Evolutionary conservation across 2,329 filamentous ascomycete species (phyloP).

Genomic region (Hysterium pulicare): DNA sequence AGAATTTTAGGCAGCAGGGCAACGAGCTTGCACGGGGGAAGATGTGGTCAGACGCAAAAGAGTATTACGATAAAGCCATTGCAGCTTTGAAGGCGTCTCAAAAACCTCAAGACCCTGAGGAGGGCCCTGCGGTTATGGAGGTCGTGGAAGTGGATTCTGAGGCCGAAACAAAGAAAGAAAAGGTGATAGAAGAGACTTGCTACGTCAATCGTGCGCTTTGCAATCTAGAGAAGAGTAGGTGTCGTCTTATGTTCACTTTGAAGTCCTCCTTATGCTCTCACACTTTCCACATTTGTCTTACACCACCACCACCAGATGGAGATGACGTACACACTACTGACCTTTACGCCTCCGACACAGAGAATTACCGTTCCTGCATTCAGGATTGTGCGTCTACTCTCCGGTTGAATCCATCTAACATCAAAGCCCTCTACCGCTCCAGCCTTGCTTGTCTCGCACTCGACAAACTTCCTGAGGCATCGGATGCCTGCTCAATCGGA

Average conservation of each 20-base stretch:
- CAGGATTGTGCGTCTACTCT: constrained; percentile 79
- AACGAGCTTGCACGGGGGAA: constrained; percentile 80
- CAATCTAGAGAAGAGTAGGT: constrained; percentile 73
- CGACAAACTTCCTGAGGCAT: constrained; percentile 74
- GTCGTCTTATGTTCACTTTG: not conserved
- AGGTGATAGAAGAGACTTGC: constrained; percentile 67
- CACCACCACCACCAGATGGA: constrained; percentile 1
- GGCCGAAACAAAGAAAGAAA: constrained; percentile 60
- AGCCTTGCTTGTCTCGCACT: constrained; percentile 74
- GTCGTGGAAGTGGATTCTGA: constrained; percentile 55
- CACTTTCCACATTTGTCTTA: not conserved
- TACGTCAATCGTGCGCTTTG: constrained; percentile 87
- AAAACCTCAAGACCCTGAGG: constrained; percentile 47
- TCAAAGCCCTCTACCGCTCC: constrained; percentile 90
- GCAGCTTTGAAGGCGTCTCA: constrained; percentile 63
- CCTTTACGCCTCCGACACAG: constrained; percentile 41
- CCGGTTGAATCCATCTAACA: constrained; percentile 71
- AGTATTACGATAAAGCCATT: constrained; percentile 89
- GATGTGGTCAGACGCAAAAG: constrained; percentile 77
- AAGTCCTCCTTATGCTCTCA: not conserved
- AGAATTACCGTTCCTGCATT: constrained; percentile 84
- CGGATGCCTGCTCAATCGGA: constrained; percentile 72
- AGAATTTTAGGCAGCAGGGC: constrained; percentile 84
- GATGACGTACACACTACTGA: constrained; percentile 4
- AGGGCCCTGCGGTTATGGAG: constrained; percentile 40